Percentiles rank a stretch among this genome's conserved stretches.
phyloP scores from a whole-genome alignment of 306 rosid genomes.

The Cicer judaicum region DNA sequence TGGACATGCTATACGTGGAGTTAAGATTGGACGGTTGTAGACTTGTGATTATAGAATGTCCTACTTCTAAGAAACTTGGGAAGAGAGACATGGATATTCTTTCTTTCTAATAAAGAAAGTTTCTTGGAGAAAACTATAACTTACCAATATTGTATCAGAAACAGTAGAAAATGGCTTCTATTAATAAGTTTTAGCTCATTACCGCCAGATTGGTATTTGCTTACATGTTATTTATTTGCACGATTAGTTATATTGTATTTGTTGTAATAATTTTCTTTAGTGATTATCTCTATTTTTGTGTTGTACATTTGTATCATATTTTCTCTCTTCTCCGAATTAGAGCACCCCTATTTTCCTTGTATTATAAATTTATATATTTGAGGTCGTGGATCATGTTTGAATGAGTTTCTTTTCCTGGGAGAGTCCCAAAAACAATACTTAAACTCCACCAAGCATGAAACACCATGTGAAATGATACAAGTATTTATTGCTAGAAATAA shows the following conservation, averaged over 20 bases:
- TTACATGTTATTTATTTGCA: not conserved
- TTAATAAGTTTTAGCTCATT: conserved; percentile 4
- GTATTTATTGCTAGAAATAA: conserved; percentile 2
- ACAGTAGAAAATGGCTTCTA: not conserved
- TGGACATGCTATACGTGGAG: not conserved
- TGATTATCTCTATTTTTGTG: not conserved
- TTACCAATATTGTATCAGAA: conserved; percentile 6
- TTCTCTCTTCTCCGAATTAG: conserved; percentile 9
- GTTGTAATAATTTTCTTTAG: conserved; percentile 11
- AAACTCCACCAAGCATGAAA: conserved; percentile 14
- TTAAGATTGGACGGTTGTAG: conserved; percentile 18
- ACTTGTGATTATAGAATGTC: conserved; percentile 21
- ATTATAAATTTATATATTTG: not conserved
- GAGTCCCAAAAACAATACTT: not conserved
- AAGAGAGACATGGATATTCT: not conserved
- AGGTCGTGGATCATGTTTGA: conserved; percentile 6
- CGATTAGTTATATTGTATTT: conserved; percentile 20
- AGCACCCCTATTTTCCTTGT: not conserved
- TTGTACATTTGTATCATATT: conserved; percentile 14
- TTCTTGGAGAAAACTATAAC: conserved; percentile 1
- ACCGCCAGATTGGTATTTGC: not conserved
- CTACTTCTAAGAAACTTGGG: conserved; percentile 20
- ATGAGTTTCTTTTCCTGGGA: not conserved
- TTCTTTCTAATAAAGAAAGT: conserved; percentile 26
- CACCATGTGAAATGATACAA: not conserved